A percentile compares a stretch with the other conserved stretches of the same genome.
Evolutionary conservation across 352 stramenopile species (phyloP).

Genomic region (Pythium graminicola): DNA sequence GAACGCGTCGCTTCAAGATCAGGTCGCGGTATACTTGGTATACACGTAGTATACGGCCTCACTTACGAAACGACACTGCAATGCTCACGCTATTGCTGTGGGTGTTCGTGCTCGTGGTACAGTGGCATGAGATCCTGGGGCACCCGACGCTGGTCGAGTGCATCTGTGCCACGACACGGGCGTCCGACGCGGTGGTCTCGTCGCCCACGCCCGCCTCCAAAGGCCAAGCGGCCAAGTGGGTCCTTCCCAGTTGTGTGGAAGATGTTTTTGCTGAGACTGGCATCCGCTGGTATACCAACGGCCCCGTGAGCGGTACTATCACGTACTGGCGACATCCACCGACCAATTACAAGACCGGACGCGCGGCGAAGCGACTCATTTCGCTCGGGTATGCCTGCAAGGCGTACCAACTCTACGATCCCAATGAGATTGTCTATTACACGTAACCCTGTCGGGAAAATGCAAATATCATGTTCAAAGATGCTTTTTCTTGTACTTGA

Average conservation of each 20-base stretch:
- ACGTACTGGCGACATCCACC: conserved; percentile 52
- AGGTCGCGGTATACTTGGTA: conserved; percentile 2
- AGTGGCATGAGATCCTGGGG: neutral
- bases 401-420: conserved; percentile 62
- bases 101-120: neutral
- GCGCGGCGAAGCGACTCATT: conserved; percentile 57
- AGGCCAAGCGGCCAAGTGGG: conserved; percentile 46
- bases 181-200: conserved; percentile 46
- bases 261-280: conserved; percentile 78
- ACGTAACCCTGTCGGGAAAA: conserved; percentile 10
- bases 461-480: too few relatives aligned
- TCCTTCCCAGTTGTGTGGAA: conserved; percentile 54
- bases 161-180: conserved; percentile 64
- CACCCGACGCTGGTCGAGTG: conserved; percentile 70
- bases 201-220: conserved; percentile 33
- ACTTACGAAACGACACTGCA: conserved; percentile 7
- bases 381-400: conserved; percentile 65
- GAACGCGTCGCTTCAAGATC: conserved; percentile 5
- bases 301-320: conserved; percentile 41
- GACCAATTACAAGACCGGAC: conserved; percentile 36
- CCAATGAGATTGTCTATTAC: conserved; percentile 39
- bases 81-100: too few relatives aligned
- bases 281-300: conserved; percentile 78
- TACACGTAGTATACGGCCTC: conserved; percentile 3
- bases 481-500: conserved; percentile 91